Evolutionary conservation across 1,284 basidiomycete species (phyloP).

Genomic region (Apiotrichum domesticum): DNA sequence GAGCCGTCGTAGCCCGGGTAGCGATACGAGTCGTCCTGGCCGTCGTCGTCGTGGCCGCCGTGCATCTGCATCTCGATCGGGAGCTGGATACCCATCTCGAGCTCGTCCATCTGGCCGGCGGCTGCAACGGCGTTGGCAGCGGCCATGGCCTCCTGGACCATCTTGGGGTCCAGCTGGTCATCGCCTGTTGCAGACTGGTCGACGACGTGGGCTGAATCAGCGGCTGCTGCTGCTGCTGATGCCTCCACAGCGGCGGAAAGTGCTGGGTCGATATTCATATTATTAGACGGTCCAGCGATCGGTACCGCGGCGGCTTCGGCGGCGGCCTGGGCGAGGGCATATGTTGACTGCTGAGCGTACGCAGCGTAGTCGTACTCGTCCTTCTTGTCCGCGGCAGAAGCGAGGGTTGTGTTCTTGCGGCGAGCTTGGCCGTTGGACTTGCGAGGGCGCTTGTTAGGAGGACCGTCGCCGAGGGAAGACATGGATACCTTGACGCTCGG

Average conservation of each 20-base stretch:
- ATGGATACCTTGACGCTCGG: conserved; percentile 41
- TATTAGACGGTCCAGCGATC: conserved; percentile 3
- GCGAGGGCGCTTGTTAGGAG: conserved; percentile 15
- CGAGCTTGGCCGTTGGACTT: conserved; percentile 20
- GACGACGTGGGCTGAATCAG: neutral
- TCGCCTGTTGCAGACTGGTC: neutral
- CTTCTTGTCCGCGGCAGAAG: neutral
- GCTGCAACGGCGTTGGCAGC: conserved; percentile 21
- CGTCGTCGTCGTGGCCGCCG: conserved; percentile 29
- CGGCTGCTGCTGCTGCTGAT: neutral
- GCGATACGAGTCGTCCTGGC: conserved; percentile 2
- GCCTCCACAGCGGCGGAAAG: neutral
- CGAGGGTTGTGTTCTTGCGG: conserved; percentile 9
- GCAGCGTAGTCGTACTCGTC: conserved; percentile 13
- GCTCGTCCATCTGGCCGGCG: conserved; percentile 40
- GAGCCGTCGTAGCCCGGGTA: conserved; percentile 5
- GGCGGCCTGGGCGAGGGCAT: neutral
- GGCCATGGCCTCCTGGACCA: conserved; percentile 44
- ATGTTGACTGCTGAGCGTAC: conserved; percentile 7
- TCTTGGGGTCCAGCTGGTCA: conserved; percentile 22
- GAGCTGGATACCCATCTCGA: conserved; percentile 44
- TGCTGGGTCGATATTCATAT: neutral
- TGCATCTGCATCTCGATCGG: conserved; percentile 47
- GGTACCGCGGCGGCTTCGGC: conserved; percentile 2
- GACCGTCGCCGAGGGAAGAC: conserved; percentile 15